Base-by-base conservation (phyloP, 192 early-diverging fungal genomes). In the Martensiomyces pterosporus region DNA sequence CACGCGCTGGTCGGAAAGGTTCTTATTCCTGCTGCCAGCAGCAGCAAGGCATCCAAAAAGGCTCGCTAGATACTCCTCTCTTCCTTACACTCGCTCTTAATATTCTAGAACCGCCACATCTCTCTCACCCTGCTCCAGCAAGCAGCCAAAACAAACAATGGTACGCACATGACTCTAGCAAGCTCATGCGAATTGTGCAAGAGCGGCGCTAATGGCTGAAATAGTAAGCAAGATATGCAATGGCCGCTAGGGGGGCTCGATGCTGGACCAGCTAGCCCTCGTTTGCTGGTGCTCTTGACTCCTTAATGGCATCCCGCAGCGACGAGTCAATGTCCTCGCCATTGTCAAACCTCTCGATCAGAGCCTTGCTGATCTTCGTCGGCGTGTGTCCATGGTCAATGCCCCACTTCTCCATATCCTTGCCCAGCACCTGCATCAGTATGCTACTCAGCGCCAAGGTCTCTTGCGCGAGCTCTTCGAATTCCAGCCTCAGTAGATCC, bases 1-100 rank as follows among this genome's bases (percentile, higher is more conserved):
- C 84, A 90, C 37, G 63, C 72, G 15, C 52, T 88, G 22, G 75
- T 77, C 7, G 73, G 73, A 7, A 60, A 39, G 21, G 73, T 69
- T 34, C 59, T 76, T 16, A 66, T 76, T 18, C 73, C 73, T 8
- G 24, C 43, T n/a, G 37, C 46, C 13, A 5, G 37, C 16, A 45
- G 12, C 41, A 35, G n/a, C 26, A 53, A 54, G 40, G 45, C 25
- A 12, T 33, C 25, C 15, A 51, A 56, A 22, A 70, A 70, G 49
- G 50, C 59, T 36, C 60, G 52, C 42, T 71, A 47, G 39, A 27
- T 13, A 38, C 2, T 45, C 8, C n/a, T n/a, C n/a, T n/a, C n/a
- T n/a, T n/a, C n/a, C n/a, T n/a, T n/a, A n/a, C n/a, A n/a, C n/a
- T n/a, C n/a, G n/a, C n/a, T n/a, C n/a, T n/a, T n/a, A n/a, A n/a